Base-by-base conservation (phyloP, 495 filamentous ascomycete species). In the Melanomma pulvis-pyrius region DNA sequence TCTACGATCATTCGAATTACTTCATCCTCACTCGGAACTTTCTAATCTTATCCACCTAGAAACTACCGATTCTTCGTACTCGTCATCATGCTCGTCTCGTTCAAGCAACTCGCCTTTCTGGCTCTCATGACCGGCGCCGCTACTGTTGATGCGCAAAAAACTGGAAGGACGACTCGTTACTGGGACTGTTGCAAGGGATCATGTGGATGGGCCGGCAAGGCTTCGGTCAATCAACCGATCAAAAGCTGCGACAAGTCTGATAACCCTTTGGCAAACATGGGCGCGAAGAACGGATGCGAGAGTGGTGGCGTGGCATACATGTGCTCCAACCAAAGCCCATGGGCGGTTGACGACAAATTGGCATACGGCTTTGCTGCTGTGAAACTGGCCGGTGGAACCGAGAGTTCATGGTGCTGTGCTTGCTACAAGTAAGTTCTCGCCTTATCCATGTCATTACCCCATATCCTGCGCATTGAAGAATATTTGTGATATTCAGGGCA, bases 111-210 rank as follows among this genome's bases (percentile, higher is more conserved):
- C 24, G 65, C 60, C 49, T 17, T 71, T 21, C 19, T 68, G 19
- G 60, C 69, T 1, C 50, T 71, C 12, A 17, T 50, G 22, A 59
- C 69, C 5, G 71, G 70, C 41, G 58, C 64, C 44, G 70, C 72
- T 29, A 67, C 65, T 52, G 48, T 74, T 39, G 41, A 73, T 19
- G 54, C 59, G 7, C 68, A 65, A 53, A 47, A 34, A 5, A 74
- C 66, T 29, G 85, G 84, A 48, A 80, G 74, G 53, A 87, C 86
- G 19, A 88, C 85, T 28, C 81, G 86, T 34, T 88, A 89, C 79
- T 89, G 86, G 86, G 86, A 89, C 75, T 88, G 86, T 79, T 89
- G 86, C 80, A 88, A 89, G 74, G 81, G 86, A 54, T 83, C 80
- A 52, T 90, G 87, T 78, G 82, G 80, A 19, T 90, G 86, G 86